Evolutionary conservation across 176 grass and related monocot genomes (phyloP).

Genomic region (Oryza australiensis): DNA sequence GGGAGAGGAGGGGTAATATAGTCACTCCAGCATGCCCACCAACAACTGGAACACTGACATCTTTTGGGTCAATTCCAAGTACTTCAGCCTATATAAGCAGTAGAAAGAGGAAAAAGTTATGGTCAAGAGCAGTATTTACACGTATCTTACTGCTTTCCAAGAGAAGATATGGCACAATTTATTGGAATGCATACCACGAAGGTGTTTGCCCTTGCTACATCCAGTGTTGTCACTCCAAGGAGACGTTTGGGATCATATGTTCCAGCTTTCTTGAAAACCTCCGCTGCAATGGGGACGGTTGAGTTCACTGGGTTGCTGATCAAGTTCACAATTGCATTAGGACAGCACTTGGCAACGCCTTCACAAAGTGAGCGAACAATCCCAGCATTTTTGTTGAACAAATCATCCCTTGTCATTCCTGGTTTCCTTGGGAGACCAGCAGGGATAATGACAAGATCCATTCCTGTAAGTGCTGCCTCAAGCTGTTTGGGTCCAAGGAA

Average conservation of each 20-base stretch:
- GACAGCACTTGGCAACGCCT: conserved; percentile 77
- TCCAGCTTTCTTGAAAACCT: conserved; percentile 97
- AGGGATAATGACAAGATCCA: conserved; percentile 95
- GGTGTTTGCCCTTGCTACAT: conserved; percentile 97
- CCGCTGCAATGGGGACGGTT: conserved; percentile 92
- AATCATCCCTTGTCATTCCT: conserved; percentile 98
- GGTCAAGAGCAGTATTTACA: neutral
- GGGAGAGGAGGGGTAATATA: conserved; percentile 73
- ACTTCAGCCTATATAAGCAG: conserved; percentile 77
- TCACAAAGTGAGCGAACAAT: conserved; percentile 83
- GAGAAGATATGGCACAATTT: neutral
- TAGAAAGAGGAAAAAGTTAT: conserved; percentile 17
- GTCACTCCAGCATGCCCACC: conserved; percentile 80
- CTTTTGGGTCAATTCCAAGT: conserved; percentile 87
- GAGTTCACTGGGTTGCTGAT: conserved; percentile 99
- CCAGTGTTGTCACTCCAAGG: conserved; percentile 93
- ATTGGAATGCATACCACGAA: conserved; percentile 77
- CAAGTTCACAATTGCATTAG: conserved; percentile 79
- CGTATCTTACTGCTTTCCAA: neutral
- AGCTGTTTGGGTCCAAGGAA: conserved; percentile 79
- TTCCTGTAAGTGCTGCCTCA: conserved; percentile 87
- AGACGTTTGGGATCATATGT: conserved; percentile 85
- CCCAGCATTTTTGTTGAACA: conserved; percentile 97
- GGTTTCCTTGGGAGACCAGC: conserved; percentile 95
- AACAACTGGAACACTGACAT: conserved; percentile 75